Conservation (phyloP, 306 rosid genomes). For the Inga laurina region DNA sequence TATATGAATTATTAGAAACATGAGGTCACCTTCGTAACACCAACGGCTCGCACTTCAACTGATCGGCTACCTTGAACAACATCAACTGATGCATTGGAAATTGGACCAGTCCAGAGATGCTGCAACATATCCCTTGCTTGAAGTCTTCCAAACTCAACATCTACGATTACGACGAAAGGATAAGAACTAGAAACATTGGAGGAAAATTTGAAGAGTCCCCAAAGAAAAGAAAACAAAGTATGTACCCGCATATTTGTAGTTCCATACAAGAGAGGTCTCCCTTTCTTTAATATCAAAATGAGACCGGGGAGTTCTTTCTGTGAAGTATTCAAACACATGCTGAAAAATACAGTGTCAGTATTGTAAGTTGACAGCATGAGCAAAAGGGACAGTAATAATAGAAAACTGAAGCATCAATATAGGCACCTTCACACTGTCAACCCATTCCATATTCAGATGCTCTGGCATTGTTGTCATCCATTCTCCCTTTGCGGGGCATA, state of each 20-base stretch:
- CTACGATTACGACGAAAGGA: slow-evolving; percentile 43
- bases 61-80: slow-evolving; percentile 98
- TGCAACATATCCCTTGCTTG: slow-evolving; percentile 98
- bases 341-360: slow-evolving; percentile 39
- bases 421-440: slow-evolving; percentile 79
- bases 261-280: slow-evolving; percentile 95
- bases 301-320: slow-evolving; percentile 90
- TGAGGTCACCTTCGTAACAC: slow-evolving; percentile 80
- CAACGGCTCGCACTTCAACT: slow-evolving; percentile 93
- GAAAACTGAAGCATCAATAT: slow-evolving; percentile 28
- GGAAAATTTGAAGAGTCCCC: slow-evolving; percentile 5
- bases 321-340: slow-evolving; percentile 94
- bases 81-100: slow-evolving; percentile 90
- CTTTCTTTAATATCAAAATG: slow-evolving; percentile 54
- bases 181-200: slow-evolving; percentile 27
- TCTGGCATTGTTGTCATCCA: slow-evolving; percentile 99
- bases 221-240: neutral
- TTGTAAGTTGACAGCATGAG: slow-evolving; percentile 31
- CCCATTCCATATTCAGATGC: slow-evolving; percentile 95
- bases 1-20: slow-evolving; percentile 13
- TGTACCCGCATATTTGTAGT: slow-evolving; percentile 90
- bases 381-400: slow-evolving; percentile 14
- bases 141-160: slow-evolving; percentile 86
- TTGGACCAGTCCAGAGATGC: slow-evolving; percentile 98
- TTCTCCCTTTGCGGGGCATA: slow-evolving; percentile 68